These are phyloP conservation scores for Cucurbita moschata DNA, from an alignment of 306 rosid species.

Conservation along the genomic window DNA sequence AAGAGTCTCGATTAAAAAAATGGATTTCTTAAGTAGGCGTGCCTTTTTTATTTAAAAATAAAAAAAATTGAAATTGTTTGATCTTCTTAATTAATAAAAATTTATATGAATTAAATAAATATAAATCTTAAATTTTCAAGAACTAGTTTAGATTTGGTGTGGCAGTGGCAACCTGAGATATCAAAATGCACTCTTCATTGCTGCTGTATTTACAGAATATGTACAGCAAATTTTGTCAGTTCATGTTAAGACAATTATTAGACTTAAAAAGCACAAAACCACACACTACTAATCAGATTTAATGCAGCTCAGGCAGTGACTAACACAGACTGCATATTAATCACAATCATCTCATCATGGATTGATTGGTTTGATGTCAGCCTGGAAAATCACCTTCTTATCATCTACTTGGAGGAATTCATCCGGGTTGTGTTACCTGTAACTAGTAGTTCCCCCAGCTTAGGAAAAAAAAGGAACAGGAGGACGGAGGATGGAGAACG, in stretches of 20 bases:
- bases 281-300: conserved; percentile 13
- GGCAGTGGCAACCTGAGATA: background rate
- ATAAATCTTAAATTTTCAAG: too few species aligned
- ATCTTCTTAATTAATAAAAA: too few species aligned
- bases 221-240: conserved; percentile 60
- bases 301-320: conserved; percentile 18
- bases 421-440: conserved; percentile 5
- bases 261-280: conserved; percentile 8
- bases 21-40: too few species aligned
- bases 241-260: conserved; percentile 15
- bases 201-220: conserved; percentile 64
- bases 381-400: background rate
- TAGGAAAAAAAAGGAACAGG: conserved; percentile 14
- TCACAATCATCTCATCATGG: background rate
- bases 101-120: too few species aligned
- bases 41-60: too few species aligned
- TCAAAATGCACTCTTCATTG: conserved; percentile 18
- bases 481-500: conserved; percentile 14
- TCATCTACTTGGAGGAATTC: conserved; percentile 7
- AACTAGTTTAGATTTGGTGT: background rate
- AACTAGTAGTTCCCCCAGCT: conserved; percentile 29
- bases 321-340: conserved; percentile 10
- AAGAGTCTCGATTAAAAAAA: too few species aligned
- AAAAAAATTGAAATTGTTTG: too few species aligned
- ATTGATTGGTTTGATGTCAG: background rate